These are phyloP conservation scores for Paramecium pentaurelia DNA, from an alignment of 73 alveolate species.

Conservation along the genomic window DNA sequence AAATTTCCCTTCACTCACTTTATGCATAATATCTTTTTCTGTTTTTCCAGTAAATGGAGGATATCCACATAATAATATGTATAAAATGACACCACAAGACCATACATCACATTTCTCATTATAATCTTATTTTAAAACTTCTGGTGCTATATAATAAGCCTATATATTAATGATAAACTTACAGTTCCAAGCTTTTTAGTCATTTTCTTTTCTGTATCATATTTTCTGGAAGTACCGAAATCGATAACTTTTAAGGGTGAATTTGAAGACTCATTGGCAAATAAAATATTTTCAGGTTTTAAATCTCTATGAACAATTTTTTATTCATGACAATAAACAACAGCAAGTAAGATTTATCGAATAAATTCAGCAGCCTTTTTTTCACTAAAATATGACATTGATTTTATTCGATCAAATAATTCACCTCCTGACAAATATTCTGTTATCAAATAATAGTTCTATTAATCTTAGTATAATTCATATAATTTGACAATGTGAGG, in stretches of 20 bases:
- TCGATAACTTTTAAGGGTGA: conserved; percentile 70
- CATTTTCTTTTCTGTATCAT: conserved; percentile 56
- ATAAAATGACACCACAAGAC: conserved; percentile 44
- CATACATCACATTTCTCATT: conserved; percentile 57
- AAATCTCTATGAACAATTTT: conserved; percentile 70
- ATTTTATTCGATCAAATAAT: conserved; percentile 65
- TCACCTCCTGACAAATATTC: conserved; percentile 75
- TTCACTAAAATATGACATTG: conserved; percentile 49
- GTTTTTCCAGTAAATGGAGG: conserved; percentile 50
- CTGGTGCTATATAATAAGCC: conserved; percentile 58
- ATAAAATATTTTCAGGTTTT: conserved; percentile 84
- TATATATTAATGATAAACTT: background rate
- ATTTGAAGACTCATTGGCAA: conserved; percentile 58
- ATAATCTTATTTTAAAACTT: conserved; percentile 34
- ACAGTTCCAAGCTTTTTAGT: conserved; percentile 59
- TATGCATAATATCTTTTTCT: conserved; percentile 36
- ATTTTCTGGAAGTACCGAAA: conserved; percentile 70
- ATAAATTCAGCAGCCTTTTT: conserved; percentile 59
- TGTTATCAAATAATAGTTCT: conserved; percentile 56
- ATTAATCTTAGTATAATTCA: conserved; percentile 50
- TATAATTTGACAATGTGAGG: conserved; percentile 53
- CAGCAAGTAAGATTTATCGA: conserved; percentile 59
- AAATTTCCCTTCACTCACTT: conserved; percentile 37
- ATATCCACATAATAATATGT: conserved; percentile 38
- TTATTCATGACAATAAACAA: conserved; percentile 60